Base-by-base conservation (phyloP, 371 early-diverging fungal genomes). In the Lichtheimia ramosa region DNA sequence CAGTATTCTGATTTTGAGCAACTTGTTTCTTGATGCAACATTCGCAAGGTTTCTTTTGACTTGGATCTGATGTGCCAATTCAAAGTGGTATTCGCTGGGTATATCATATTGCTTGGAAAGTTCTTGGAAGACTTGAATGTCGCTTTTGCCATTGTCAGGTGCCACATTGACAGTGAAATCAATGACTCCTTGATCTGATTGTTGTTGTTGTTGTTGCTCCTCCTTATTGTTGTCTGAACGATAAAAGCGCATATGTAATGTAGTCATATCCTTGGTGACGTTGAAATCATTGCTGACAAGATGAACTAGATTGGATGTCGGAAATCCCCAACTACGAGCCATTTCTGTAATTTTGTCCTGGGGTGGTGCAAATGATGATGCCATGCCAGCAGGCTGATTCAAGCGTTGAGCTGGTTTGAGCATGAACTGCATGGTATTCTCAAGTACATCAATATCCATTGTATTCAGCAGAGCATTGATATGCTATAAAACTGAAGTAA, bases 361-460 rank as follows among this genome's bases (percentile, higher is more conserved):
- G 7, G 88, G 83, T 34, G 84, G 68, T 18, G 68, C 75, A 64
- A 92, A 88, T 27, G 81, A 82, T 24, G 86, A 70, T 41, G 84
- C 79, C 18, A 89, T 74, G 4, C 89, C 83, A 27, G 86, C 80
- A 56, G 92, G 92, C 25, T 82, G 83, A 46, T 84, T 85, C 55
- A 89, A 75, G 23, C 94, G 83, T 70, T 94, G 94, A 12, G 93
- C 92, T 16, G 91, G 92, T 52, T 90, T 81, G 18, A 92, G 72
- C 54, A 93, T 68, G 24, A 94, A 81, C 8, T 84, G 83, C 23
- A 97, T 75, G 0, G 88, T 77, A 21, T 85, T 76, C 63, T 87
- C 84, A 23, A 93, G 74, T 18, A 94, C 78, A 59, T 90, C 92
- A 49, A 90, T 57, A 70, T 94, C 93, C 48, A 76, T 70, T 14